These are phyloP conservation scores for Aureobasidium zeae DNA, from an alignment of 2,329 filamentous ascomycete species.

Conservation along the genomic window DNA sequence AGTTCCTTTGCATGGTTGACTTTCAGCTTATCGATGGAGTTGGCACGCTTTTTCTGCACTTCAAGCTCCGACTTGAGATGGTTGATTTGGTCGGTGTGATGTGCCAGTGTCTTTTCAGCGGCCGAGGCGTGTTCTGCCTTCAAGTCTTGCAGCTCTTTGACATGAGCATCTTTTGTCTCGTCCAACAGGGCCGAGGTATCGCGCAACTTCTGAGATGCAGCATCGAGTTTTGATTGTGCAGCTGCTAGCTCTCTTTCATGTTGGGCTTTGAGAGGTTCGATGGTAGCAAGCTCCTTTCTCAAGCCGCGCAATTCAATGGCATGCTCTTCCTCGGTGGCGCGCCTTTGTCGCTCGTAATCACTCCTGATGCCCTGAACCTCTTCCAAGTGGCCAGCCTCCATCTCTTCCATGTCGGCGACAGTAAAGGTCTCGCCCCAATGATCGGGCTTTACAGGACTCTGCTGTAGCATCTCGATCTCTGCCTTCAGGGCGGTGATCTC, in stretches of 20 bases:
- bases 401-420: constrained; percentile 14
- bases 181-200: not conserved
- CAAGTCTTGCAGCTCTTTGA: constrained; percentile 5
- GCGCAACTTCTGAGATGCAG: not conserved
- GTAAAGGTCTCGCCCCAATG: constrained; percentile 2
- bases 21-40: constrained; percentile 11
- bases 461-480: constrained; percentile 15
- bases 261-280: constrained; percentile 3
- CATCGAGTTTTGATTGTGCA: constrained; percentile 1
- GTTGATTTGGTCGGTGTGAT: constrained; percentile 21
- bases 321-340: constrained; percentile 13
- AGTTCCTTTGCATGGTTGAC: constrained; percentile 9
- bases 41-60: constrained; percentile 16
- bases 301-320: constrained; percentile 4
- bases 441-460: constrained; percentile 10
- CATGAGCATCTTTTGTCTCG: constrained; percentile 1
- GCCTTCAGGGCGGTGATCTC: constrained; percentile 16
- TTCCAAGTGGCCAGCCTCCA: constrained; percentile 10
- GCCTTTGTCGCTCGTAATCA: constrained; percentile 11
- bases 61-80: constrained; percentile 23
- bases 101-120: constrained; percentile 7
- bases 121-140: not conserved
- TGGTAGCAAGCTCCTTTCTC: not conserved
- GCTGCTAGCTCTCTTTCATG: constrained; percentile 3
- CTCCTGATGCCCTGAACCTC: constrained; percentile 10